Conservation (phyloP, 2,329 filamentous ascomycete genomes). For the Chaetomium olivaceum region DNA sequence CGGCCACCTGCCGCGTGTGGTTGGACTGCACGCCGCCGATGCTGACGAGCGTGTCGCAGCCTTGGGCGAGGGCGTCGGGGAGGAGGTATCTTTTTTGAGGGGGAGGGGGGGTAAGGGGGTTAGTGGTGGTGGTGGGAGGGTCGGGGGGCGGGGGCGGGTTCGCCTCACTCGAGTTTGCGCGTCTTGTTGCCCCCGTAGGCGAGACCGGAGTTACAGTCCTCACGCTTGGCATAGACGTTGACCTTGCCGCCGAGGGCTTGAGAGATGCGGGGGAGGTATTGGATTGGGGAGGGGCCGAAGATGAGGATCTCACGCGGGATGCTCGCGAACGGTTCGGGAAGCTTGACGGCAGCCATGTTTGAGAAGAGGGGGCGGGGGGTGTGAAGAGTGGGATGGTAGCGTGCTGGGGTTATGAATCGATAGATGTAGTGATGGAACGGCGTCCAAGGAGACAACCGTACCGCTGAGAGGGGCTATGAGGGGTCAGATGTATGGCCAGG, state of each 20-base stretch:
- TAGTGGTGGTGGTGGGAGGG: neutral
- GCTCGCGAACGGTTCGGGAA: slow-evolving; percentile 62
- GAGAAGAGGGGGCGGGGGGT: too few relatives aligned
- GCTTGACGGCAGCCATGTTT: slow-evolving; percentile 30
- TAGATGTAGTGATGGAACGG: neutral
- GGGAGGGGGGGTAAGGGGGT: neutral
- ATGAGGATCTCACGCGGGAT: slow-evolving; percentile 64
- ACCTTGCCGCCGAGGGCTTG: slow-evolving; percentile 60
- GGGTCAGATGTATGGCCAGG: neutral
- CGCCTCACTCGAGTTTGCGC: slow-evolving; percentile 61
- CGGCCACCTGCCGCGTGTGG: slow-evolving; percentile 68
- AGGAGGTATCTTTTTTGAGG: slow-evolving; percentile 56
- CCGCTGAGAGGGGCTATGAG: neutral
- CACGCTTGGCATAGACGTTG: slow-evolving; percentile 68
- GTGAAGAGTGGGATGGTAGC: neutral
- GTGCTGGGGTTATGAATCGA: neutral
- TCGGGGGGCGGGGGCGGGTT: neutral
- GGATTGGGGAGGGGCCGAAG: slow-evolving; percentile 69
- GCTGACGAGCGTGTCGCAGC: slow-evolving; percentile 62
- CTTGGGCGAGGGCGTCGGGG: slow-evolving; percentile 59
- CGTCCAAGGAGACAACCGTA: neutral
- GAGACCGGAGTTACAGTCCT: slow-evolving; percentile 68
- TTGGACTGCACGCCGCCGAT: slow-evolving; percentile 71
- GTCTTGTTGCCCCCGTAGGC: slow-evolving; percentile 71
- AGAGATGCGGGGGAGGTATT: slow-evolving; percentile 65